Evolutionary conservation across 2,329 filamentous ascomycete species (phyloP).

Genomic region (Fusarium sp.): DNA sequence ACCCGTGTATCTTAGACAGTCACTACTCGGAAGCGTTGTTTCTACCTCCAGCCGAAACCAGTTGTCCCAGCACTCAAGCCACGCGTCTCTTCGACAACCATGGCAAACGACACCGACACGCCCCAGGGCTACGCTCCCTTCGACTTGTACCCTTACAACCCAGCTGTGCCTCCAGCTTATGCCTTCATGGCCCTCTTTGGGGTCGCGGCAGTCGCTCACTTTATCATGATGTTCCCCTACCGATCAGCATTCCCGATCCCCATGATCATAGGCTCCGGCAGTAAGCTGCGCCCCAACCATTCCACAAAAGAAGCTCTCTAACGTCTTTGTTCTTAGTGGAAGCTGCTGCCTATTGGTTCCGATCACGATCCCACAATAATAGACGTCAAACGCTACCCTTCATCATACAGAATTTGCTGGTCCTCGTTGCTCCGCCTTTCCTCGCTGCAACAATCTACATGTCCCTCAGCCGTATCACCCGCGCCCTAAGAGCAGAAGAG

Average conservation of each 20-base stretch:
- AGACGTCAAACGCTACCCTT: constrained; percentile 53
- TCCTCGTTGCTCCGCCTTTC: constrained; percentile 58
- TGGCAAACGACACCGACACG: constrained; percentile 18
- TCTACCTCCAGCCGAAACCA: no score
- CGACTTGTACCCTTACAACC: constrained; percentile 63
- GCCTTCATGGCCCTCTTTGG: constrained; percentile 48
- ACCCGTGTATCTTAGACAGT: no score
- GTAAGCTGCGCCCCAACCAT: constrained; percentile 52
- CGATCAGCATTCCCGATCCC: constrained; percentile 66
- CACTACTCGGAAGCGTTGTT: no score
- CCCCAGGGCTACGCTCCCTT: constrained; percentile 41
- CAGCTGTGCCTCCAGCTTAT: constrained; percentile 50
- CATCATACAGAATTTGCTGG: constrained; percentile 56
- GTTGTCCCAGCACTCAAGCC: no score
- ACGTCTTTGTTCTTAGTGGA: constrained; percentile 50
- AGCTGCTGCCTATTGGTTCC: constrained; percentile 62
- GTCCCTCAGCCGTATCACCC: constrained; percentile 55
- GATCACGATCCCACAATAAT: constrained; percentile 60
- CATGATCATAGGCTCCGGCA: constrained; percentile 65
- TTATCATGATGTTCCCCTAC: constrained; percentile 58
- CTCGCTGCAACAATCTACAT: constrained; percentile 62
- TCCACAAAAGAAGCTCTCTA: not conserved
- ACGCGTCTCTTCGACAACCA: no score
- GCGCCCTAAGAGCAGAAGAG: constrained; percentile 53
- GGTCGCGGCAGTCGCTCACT: constrained; percentile 57